phyloP scores from a whole-genome alignment of 441 rosid species.

The Arabidopsis hybrid region DNA sequence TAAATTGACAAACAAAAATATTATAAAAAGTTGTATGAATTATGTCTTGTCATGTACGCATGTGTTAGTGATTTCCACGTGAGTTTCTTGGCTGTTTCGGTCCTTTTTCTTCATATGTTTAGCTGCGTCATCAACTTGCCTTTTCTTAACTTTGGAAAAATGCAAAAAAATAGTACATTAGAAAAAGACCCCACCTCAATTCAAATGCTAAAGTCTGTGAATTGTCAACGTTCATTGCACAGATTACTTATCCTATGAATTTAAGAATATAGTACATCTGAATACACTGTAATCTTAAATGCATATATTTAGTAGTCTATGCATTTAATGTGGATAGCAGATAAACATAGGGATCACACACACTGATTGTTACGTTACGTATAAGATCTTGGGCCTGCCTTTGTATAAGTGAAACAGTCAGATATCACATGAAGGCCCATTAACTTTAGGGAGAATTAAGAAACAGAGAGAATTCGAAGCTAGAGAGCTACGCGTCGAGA shows the following conservation, averaged over 20 bases:
- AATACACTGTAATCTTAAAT: neutral
- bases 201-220: conserved; percentile 4
- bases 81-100: conserved; percentile 32
- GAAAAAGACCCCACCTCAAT: neutral
- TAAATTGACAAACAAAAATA: neutral
- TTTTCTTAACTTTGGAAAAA: conserved; percentile 29
- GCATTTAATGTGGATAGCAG: neutral
- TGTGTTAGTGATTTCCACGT: conserved; percentile 31
- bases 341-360: neutral
- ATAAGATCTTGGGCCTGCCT: too few relatives aligned
- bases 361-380: neutral
- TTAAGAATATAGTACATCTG: conserved; percentile 5
- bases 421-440: too few relatives aligned
- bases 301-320: neutral
- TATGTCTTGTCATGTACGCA: conserved; percentile 8
- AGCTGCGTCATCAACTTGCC: conserved; percentile 34
- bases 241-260: neutral
- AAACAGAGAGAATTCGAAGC: neutral
- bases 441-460: neutral
- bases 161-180: neutral
- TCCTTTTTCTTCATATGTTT: conserved; percentile 13
- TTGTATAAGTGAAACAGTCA: too few relatives aligned
- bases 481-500: neutral
- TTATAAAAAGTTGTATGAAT: neutral
- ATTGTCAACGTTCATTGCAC: conserved; percentile 20